Evolutionary conservation across 805 yeast species (phyloP).

Genomic region (Kuraishia molischiana): DNA sequence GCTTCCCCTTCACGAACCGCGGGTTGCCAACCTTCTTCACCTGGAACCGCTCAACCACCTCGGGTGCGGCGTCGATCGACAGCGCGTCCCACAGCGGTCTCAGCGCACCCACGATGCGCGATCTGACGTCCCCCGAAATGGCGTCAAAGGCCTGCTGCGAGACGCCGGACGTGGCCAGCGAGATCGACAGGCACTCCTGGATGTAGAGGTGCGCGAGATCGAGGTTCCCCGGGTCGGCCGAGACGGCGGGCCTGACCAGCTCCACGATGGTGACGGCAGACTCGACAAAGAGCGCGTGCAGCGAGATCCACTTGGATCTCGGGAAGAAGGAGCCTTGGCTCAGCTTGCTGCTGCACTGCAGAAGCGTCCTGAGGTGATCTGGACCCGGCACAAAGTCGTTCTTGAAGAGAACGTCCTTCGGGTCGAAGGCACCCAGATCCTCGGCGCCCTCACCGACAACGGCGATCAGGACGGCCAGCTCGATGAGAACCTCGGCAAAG

Average conservation of each 20-base stretch:
- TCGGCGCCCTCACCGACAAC: constrained; percentile 26
- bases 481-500: constrained; percentile 64
- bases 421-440: neutral
- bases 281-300: constrained; percentile 48
- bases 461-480: constrained; percentile 52
- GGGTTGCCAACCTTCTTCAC: constrained; percentile 56
- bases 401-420: neutral
- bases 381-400: neutral
- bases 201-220: constrained; percentile 30
- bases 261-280: constrained; percentile 45
- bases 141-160: constrained; percentile 62
- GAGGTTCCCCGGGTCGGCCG: neutral
- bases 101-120: constrained; percentile 44
- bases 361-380: neutral
- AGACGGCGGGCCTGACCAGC: constrained; percentile 23
- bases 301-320: constrained; percentile 61
- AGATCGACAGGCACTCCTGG: constrained; percentile 44
- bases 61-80: constrained; percentile 52
- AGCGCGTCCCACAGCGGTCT: constrained; percentile 64
- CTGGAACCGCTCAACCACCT: constrained; percentile 48
- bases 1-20: constrained; percentile 49
- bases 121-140: constrained; percentile 55
- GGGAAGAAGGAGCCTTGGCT: constrained; percentile 55
- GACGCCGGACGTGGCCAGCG: constrained; percentile 57
- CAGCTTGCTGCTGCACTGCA: constrained; percentile 18